These are phyloP conservation scores for Tolypocladium nubicola DNA, from an alignment of 2,329 filamentous ascomycete genomes.

Conservation along the genomic window DNA sequence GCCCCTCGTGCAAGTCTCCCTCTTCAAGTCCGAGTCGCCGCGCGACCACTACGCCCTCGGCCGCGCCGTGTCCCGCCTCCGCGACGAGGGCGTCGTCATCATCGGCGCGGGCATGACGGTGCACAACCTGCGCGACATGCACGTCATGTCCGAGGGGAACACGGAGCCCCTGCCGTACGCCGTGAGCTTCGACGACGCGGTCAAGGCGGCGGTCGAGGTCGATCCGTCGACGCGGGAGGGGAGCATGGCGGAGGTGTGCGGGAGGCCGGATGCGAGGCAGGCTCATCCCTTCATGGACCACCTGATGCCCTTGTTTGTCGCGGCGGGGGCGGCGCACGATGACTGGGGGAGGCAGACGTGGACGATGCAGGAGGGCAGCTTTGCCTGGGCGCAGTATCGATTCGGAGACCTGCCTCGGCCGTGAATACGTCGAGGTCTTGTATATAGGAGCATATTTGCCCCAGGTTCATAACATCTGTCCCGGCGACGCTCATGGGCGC, in stretches of 20 bases:
- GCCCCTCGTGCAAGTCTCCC: slow-evolving; percentile 62
- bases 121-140: slow-evolving; percentile 52
- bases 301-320: slow-evolving; percentile 36
- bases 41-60: slow-evolving; percentile 58
- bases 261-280: slow-evolving; percentile 32
- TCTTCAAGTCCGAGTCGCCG: slow-evolving; percentile 55
- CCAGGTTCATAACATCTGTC: background rate
- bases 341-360: slow-evolving; percentile 29
- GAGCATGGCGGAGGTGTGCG: slow-evolving; percentile 26
- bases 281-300: slow-evolving; percentile 40
- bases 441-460: too few relatives aligned
- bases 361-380: slow-evolving; percentile 33
- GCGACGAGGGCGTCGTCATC: slow-evolving; percentile 57
- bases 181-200: slow-evolving; percentile 54
- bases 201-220: slow-evolving; percentile 53
- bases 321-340: slow-evolving; percentile 33
- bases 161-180: slow-evolving; percentile 42
- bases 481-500: background rate
- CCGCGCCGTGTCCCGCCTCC: slow-evolving; percentile 51
- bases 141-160: slow-evolving; percentile 20
- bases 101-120: slow-evolving; percentile 68
- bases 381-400: slow-evolving; percentile 37
- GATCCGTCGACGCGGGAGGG: slow-evolving; percentile 24
- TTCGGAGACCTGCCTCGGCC: slow-evolving; percentile 27
- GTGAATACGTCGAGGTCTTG: background rate